Evolutionary conservation across 2,329 filamentous ascomycete species (phyloP).

Genomic region (Fusarium tricinctum): DNA sequence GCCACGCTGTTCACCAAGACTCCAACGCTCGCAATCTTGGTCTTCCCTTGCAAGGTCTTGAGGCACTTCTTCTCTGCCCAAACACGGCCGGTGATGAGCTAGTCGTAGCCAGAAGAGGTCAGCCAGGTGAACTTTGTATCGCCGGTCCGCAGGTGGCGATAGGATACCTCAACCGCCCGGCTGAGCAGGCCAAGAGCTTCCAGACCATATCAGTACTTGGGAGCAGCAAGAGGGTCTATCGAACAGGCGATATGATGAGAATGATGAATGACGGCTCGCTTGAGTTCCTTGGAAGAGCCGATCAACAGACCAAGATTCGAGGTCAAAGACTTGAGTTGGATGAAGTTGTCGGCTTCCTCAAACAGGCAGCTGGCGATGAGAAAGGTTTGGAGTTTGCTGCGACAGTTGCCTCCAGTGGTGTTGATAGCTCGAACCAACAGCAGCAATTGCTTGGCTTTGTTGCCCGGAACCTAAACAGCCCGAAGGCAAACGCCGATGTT

Average conservation of each 20-base stretch:
- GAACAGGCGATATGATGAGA: slow-evolving; percentile 36
- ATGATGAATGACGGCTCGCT: slow-evolving; percentile 32
- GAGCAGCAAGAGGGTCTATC: slow-evolving; percentile 8
- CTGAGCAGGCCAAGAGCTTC: slow-evolving; percentile 25
- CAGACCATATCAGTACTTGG: not conserved
- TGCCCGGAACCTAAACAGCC: not conserved
- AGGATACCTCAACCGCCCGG: slow-evolving; percentile 24
- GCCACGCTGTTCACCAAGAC: slow-evolving; percentile 8
- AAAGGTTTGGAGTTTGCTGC: slow-evolving; percentile 25
- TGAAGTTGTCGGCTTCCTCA: slow-evolving; percentile 27
- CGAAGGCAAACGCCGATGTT: not conserved
- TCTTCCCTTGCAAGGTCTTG: slow-evolving; percentile 14
- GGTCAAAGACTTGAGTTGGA: slow-evolving; percentile 29
- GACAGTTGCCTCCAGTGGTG: slow-evolving; percentile 4
- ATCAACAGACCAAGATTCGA: slow-evolving; percentile 35
- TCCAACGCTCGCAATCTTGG: slow-evolving; percentile 36
- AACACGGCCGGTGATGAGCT: accelerated
- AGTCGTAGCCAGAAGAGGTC: slow-evolving; percentile 5
- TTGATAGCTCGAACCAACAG: not conserved
- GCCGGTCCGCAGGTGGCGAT: slow-evolving; percentile 28
- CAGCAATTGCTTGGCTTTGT: slow-evolving; percentile 16
- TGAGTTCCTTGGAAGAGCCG: slow-evolving; percentile 22
- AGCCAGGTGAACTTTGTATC: slow-evolving; percentile 27
- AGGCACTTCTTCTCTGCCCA: slow-evolving; percentile 1
- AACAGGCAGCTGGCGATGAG: not conserved